Evolutionary conservation across 1,139 yeast genomes (phyloP).

Genomic region (Groenewaldozyma sp.): DNA sequence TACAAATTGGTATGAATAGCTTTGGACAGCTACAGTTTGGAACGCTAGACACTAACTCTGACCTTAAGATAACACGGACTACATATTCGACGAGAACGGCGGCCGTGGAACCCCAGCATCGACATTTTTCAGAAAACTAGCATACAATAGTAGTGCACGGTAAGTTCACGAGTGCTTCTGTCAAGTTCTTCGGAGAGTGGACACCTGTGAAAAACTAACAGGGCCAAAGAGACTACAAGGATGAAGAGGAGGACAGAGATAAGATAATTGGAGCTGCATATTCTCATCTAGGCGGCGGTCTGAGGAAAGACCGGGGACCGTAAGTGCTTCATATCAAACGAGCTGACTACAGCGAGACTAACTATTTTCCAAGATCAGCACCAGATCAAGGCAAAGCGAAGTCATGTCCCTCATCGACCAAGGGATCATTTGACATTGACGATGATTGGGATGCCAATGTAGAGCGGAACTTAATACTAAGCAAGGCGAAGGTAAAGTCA

Average conservation of each 20-base stretch:
- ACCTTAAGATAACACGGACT: constrained; percentile 46
- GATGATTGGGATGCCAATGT: constrained; percentile 91
- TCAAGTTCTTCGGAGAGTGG: constrained; percentile 8
- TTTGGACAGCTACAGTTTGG: too few relatives aligned
- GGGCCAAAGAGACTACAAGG: constrained; percentile 1
- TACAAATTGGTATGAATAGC: constrained; percentile 15
- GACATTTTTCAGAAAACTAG: constrained; percentile 46
- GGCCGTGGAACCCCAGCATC: constrained; percentile 57
- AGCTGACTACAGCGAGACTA: not conserved
- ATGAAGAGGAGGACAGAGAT: constrained; percentile 2
- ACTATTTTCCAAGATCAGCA: not conserved
- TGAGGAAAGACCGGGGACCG: constrained; percentile 16
- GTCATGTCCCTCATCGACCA: not conserved
- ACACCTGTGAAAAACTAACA: too few relatives aligned
- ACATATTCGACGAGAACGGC: constrained; percentile 58
- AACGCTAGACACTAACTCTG: too few relatives aligned
- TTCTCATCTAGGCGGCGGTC: constrained; percentile 32
- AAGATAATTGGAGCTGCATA: constrained; percentile 37
- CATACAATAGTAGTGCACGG: constrained; percentile 20
- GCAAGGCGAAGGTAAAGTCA: constrained; percentile 25
- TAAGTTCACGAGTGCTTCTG: not conserved
- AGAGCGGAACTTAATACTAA: constrained; percentile 41
- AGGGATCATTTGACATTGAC: constrained; percentile 45
- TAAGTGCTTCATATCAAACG: too few relatives aligned
- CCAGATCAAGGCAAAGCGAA: not conserved